phyloP scores from a whole-genome alignment of 768 basidiomycete genomes.

The Xerocomellus amylosporus region DNA sequence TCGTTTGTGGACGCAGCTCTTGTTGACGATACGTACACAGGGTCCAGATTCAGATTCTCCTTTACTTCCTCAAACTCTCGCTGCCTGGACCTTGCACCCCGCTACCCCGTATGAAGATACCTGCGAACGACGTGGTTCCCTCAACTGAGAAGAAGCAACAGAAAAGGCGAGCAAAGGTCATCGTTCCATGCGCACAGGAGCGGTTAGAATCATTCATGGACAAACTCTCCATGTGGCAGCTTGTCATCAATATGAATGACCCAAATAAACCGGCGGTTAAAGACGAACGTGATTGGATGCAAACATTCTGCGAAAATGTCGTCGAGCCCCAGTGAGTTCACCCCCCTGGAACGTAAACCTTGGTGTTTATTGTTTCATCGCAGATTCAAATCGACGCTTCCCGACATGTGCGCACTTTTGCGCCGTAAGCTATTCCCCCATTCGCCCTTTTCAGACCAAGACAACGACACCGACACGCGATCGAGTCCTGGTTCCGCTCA shows the following conservation, averaged over 20 bases:
- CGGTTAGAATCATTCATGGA: slow-evolving; percentile 74
- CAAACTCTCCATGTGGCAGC: slow-evolving; percentile 76
- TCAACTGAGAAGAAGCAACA: slow-evolving; percentile 33
- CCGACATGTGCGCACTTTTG: slow-evolving; percentile 54
- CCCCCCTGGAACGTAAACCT: neutral
- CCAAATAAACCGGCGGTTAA: slow-evolving; percentile 16
- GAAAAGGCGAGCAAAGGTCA: slow-evolving; percentile 21
- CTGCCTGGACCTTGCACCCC: slow-evolving; percentile 45
- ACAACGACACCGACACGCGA: slow-evolving; percentile 11
- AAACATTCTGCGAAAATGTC: slow-evolving; percentile 62
- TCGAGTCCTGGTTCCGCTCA: slow-evolving; percentile 6
- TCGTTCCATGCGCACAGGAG: slow-evolving; percentile 39
- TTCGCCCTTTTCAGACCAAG: slow-evolving; percentile 57
- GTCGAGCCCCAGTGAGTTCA: slow-evolving; percentile 59
- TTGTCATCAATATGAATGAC: slow-evolving; percentile 43
- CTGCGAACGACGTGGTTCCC: slow-evolving; percentile 23
- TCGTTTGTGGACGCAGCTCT: neutral
- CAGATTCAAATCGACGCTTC: slow-evolving; percentile 56
- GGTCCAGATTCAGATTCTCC: slow-evolving; percentile 70
- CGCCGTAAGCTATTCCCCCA: slow-evolving; percentile 65
- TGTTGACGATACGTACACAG: slow-evolving; percentile 36
- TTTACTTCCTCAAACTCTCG: slow-evolving; percentile 64
- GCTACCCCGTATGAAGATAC: slow-evolving; percentile 30
- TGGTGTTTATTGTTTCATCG: neutral
- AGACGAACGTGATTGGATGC: slow-evolving; percentile 67